Conservation (phyloP, 306 rosid species). For the Rosa chinensis region DNA sequence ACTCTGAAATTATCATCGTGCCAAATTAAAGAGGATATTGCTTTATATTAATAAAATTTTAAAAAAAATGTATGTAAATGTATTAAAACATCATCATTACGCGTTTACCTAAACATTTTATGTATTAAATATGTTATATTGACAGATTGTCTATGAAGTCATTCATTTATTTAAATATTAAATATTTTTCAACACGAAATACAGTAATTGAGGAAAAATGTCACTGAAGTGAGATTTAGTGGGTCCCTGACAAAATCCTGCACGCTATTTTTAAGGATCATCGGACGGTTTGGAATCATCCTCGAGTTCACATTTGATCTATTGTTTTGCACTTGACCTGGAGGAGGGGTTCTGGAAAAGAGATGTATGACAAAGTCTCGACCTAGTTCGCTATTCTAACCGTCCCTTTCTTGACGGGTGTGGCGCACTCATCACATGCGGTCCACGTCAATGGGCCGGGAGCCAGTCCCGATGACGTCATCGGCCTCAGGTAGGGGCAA, state of each 20-base stretch:
- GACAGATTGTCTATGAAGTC: too few relatives aligned
- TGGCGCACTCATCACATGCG: conserved; percentile 30
- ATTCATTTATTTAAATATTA: too few relatives aligned
- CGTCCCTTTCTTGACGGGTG: conserved; percentile 19
- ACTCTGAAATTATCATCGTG: too few relatives aligned
- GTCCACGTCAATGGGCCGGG: conserved; percentile 26
- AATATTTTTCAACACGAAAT: too few relatives aligned
- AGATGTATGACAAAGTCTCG: conserved; percentile 12
- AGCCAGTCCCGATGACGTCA: conserved; percentile 26
- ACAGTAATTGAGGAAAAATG: neutral
- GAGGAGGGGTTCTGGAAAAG: neutral
- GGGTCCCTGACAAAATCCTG: conserved; percentile 14
- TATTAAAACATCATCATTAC: too few relatives aligned
- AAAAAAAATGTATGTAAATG: too few relatives aligned
- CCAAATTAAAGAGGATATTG: too few relatives aligned
- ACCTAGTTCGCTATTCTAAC: neutral
- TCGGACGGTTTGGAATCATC: conserved; percentile 22
- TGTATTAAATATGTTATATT: too few relatives aligned
- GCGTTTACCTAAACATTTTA: too few relatives aligned
- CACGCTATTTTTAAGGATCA: conserved; percentile 7
- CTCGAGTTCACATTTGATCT: conserved; percentile 6
- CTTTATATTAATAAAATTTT: too few relatives aligned
- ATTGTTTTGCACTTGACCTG: neutral
- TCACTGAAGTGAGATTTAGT: conserved; percentile 25
- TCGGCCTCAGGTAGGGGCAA: conserved; percentile 6